Percentiles rank a stretch among this genome's conserved stretches.
These are phyloP conservation scores for Danielozyma ontarioensis DNA, from an alignment of 805 yeast species.

Conservation along the genomic window DNA sequence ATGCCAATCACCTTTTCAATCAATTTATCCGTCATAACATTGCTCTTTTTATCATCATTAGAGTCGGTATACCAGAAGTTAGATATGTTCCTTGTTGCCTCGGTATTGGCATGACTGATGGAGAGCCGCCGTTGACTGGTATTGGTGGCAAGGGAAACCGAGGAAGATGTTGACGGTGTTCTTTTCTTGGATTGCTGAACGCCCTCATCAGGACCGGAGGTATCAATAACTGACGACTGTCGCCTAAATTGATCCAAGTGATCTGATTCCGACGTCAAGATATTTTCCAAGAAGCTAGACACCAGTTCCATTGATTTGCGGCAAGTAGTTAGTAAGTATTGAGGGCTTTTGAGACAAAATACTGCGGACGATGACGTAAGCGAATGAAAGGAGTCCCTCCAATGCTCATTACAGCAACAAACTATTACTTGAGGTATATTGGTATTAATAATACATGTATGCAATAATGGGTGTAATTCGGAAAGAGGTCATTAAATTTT, in stretches of 20 bases:
- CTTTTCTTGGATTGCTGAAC: neutral
- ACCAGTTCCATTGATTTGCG: constrained; percentile 30
- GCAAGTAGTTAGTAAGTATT: neutral
- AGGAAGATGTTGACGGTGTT: neutral
- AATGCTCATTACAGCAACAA: no score
- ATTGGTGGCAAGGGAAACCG: constrained; percentile 1
- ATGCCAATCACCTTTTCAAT: constrained; percentile 66
- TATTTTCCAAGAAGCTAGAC: constrained; percentile 32
- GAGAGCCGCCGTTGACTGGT: constrained; percentile 1
- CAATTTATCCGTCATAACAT: constrained; percentile 54
- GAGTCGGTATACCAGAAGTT: constrained; percentile 21
- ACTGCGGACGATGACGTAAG: no score
- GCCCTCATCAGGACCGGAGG: no score
- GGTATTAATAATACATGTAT: no score
- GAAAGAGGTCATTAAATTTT: no score
- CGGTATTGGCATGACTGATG: constrained; percentile 1
- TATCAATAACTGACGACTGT: no score
- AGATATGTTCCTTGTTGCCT: constrained; percentile 9
- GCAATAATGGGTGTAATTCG: no score
- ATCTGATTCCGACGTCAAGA: constrained; percentile 23
- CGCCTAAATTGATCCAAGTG: no score
- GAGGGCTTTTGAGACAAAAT: neutral
- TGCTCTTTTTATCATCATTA: constrained; percentile 13
- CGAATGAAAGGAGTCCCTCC: no score
- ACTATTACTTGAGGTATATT: no score